Evolutionary conservation across 768 basidiomycete species (phyloP), one percentile per base, ranked within the genome.

Genomic region (Kwoniella dejecticola): DNA sequence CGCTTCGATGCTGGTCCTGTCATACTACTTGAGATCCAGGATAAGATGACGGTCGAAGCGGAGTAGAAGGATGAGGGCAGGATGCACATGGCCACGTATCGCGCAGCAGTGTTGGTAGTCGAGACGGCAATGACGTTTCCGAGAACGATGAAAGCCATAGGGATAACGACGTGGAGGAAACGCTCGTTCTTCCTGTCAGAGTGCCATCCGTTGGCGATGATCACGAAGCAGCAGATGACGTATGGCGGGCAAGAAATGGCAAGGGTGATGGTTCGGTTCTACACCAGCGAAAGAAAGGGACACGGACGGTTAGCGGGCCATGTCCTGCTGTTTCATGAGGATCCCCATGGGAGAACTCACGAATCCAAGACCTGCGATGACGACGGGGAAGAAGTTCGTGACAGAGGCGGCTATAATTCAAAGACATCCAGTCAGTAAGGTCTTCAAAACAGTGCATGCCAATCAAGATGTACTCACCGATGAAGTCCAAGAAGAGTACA

Each of bases 71-170:
- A 68, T 1, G 64, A 64, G 4, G 75, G 75, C 24, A 74, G 59
- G 21, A 77, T 46, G 45, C 66, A 66, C 75, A 77, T 76, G 41
- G 77, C 75, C 19, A 69, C 64, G 64, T 76, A 78, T 50, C 77
- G 66, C 21, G 70, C 60, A 12, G 66, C 75, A 11, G 58, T 68
- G 33, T 68, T 68, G 52, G 68, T 68, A 1, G 77, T 75, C 1
- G 70, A 56, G 45, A 75, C 62, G 29, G 77, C 55, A 21, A 57
- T 57, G 42, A 57, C 36, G 42, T 57, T 57, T 29, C 42, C 55
- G 19, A 47, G n/a, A 6, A 57, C 45, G 44, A 31, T 41, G 55
- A 57, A 57, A 26, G 27, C 26, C 19, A 57, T 45, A 29, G 55
- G 55, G 27, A 42, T 31, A 26, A 31, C 42, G 13, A 57, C 44